phyloP scores from a whole-genome alignment of 2,329 filamentous ascomycete species.

The Zasmidium citrigriseum region DNA sequence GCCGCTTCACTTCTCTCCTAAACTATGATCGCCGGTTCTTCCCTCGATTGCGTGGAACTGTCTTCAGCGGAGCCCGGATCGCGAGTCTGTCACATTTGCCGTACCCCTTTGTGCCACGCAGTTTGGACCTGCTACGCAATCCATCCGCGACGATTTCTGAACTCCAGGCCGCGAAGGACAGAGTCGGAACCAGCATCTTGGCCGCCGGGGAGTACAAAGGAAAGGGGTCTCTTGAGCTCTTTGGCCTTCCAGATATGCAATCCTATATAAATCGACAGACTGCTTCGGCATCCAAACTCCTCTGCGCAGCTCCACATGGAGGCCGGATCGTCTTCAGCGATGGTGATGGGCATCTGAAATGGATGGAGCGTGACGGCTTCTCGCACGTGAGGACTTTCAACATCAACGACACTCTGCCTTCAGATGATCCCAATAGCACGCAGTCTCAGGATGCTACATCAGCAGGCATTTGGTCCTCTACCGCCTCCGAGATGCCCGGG shows the following conservation, averaged over 20 bases:
- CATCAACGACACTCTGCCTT: constrained; percentile 49
- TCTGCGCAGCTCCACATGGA: constrained; percentile 80
- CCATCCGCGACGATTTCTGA: constrained; percentile 52
- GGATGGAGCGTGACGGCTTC: constrained; percentile 82
- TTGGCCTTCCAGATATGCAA: constrained; percentile 55
- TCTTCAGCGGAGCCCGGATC: constrained; percentile 80
- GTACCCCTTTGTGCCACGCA: constrained; percentile 65
- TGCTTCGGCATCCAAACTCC: constrained; percentile 74
- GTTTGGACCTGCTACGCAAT: constrained; percentile 59
- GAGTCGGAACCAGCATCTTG: constrained; percentile 66
- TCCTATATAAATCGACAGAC: constrained; percentile 78
- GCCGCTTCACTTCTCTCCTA: constrained; percentile 83
- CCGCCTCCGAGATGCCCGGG: constrained; percentile 26
- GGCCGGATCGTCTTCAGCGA: constrained; percentile 81
- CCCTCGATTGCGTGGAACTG: constrained; percentile 71
- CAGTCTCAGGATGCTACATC: constrained; percentile 20
- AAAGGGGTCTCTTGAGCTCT: constrained; percentile 87
- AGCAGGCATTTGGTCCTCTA: constrained; percentile 28
- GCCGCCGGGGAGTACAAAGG: constrained; percentile 90
- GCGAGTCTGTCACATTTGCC: constrained; percentile 72
- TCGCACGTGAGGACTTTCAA: constrained; percentile 58
- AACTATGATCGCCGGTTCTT: constrained; percentile 89
- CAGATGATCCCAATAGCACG: neutral
- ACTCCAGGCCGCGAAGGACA: constrained; percentile 56
- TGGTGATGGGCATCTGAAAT: constrained; percentile 79